Evolutionary conservation across 192 early-diverging fungal species (phyloP).

Genomic region (Coemansia sp.): DNA sequence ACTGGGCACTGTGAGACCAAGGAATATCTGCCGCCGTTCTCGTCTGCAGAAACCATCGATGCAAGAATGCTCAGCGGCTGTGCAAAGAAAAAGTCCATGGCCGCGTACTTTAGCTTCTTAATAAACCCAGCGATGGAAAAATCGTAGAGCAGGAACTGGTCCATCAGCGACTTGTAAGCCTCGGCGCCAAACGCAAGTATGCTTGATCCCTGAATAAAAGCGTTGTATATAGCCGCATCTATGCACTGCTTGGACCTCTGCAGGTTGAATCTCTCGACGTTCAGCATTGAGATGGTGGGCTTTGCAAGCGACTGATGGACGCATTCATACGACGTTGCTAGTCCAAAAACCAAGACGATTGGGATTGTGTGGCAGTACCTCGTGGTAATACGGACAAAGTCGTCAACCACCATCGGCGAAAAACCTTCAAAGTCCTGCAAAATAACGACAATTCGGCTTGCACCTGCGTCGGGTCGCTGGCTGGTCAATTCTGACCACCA

Average conservation of each 20-base stretch:
- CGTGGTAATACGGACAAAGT: slow-evolving; percentile 69
- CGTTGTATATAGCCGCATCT: slow-evolving; percentile 62
- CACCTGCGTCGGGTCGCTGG: slow-evolving; percentile 20
- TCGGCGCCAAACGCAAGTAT: slow-evolving; percentile 68
- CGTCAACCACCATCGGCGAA: slow-evolving; percentile 67
- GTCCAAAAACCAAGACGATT: slow-evolving; percentile 77
- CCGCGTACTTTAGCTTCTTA: slow-evolving; percentile 75
- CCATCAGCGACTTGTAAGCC: slow-evolving; percentile 75
- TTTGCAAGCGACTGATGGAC: slow-evolving; percentile 81
- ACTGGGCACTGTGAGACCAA: slow-evolving; percentile 21
- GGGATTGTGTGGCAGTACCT: slow-evolving; percentile 72
- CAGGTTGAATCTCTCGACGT: slow-evolving; percentile 78
- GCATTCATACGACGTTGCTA: slow-evolving; percentile 85
- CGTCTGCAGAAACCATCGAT: slow-evolving; percentile 25
- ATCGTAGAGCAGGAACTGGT: slow-evolving; percentile 78
- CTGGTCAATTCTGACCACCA: slow-evolving; percentile 59
- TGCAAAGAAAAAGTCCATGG: slow-evolving; percentile 85
- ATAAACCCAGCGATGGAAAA: slow-evolving; percentile 79
- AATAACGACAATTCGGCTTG: slow-evolving; percentile 64
- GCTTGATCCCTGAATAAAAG: slow-evolving; percentile 58
- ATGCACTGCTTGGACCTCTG: slow-evolving; percentile 75
- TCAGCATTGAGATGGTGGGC: slow-evolving; percentile 69
- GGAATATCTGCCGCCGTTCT: background rate
- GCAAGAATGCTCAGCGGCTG: slow-evolving; percentile 79
- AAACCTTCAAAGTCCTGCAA: slow-evolving; percentile 91